A percentile compares a stretch with the other conserved stretches of the same genome.
These are phyloP conservation scores for Brasenia schreberi DNA, from an alignment of 164 flowering plant genomes.

Conservation along the genomic window DNA sequence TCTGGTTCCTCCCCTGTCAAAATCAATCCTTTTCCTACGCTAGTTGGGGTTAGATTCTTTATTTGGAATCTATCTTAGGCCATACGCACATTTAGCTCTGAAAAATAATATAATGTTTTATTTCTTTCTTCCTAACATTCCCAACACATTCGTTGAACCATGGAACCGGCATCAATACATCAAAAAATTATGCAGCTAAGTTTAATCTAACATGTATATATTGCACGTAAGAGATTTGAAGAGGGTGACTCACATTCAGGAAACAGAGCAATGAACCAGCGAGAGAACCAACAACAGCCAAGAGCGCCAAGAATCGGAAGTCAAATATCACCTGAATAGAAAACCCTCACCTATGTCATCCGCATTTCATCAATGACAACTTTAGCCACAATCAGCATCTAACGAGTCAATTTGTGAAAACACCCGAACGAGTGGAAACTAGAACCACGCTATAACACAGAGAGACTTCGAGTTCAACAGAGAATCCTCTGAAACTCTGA, in stretches of 20 bases:
- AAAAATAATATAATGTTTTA: too few relatives aligned
- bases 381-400: neutral
- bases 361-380: neutral
- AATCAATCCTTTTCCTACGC: too few relatives aligned
- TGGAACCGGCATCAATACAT: too few relatives aligned
- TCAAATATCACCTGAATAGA: constrained; percentile 54
- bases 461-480: neutral
- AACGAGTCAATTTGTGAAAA: neutral
- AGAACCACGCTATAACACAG: too few relatives aligned
- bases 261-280: constrained; percentile 96
- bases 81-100: too few relatives aligned
- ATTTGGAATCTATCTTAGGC: too few relatives aligned
- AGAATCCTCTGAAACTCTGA: neutral
- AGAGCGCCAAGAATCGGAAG: constrained; percentile 95
- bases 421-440: neutral
- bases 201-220: neutral
- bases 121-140: too few relatives aligned
- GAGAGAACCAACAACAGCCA: constrained; percentile 88
- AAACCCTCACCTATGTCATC: neutral
- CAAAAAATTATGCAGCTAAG: neutral
- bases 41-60: too few relatives aligned
- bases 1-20: too few relatives aligned
- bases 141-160: too few relatives aligned
- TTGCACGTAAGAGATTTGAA: neutral
- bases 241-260: constrained; percentile 25